Base-by-base conservation (phyloP, 345 rosid species). In the Pugionium cornutum region DNA sequence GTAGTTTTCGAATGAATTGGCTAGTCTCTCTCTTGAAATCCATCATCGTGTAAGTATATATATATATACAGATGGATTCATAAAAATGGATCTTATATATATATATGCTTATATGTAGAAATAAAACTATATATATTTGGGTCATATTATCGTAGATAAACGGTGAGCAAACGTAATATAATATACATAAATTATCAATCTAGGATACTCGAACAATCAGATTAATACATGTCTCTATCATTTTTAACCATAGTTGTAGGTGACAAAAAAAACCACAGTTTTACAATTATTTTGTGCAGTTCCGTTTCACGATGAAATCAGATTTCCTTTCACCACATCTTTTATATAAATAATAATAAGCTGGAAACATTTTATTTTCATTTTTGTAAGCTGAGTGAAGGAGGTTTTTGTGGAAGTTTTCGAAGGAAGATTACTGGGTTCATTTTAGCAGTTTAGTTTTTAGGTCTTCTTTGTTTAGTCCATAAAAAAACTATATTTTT, bases 1-100 rank as follows among this genome's bases (percentile, higher is more conserved):
- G 35, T 41, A 49, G 29, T 43, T 9, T 30, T 70, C 67, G 62
- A 73, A 50, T 61, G 35, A 44, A 58, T 73, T 60, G 72, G 66
- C 76, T 60, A 60, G 67, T 73, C 68, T 46, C 9, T 46, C 9
- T 53, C 40, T 72, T 64, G 32, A 7, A 42, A 50, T 51, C 64
- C 26, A 50, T 58, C 5, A 50, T 56, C 69, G 43, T 39, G 32
- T 27, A 50, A 64, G 27, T 34, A 29, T 65, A 48, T 41, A 10
- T 70, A 4, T 47, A 26, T 7, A 31, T 9, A 28, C 37, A 58
- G 29, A 56, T 44, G 35, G 18, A n/a, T 72, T 50, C 7, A 43
- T 58, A 64, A 64, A 49, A 54, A 31, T 47, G 34, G 31, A 33
- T 48, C 43, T 48, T 55, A 8, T 37, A 57, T 0, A 2, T 4